These are phyloP conservation scores for Geotrichum phurueaensis DNA, from an alignment of 1,139 yeast genomes.

Conservation along the genomic window DNA sequence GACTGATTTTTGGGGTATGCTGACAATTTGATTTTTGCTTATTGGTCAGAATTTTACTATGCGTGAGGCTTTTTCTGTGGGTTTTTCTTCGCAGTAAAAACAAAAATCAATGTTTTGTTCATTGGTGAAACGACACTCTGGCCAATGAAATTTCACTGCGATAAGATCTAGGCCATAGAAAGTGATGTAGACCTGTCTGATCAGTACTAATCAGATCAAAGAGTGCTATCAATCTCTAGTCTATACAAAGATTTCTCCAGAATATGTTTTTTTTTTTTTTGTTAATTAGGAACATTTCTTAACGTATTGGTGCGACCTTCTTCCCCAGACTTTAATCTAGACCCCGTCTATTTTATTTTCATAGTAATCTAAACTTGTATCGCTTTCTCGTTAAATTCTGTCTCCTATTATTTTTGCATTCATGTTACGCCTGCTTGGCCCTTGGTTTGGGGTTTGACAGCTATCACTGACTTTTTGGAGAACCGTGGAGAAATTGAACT, in stretches of 20 bases:
- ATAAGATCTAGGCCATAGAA: not conserved
- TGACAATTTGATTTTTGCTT: not conserved
- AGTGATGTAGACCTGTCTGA: not conserved
- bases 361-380: no score
- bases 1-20: not conserved
- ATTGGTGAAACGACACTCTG: not conserved
- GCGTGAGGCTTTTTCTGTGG: not conserved
- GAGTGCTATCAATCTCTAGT: not conserved
- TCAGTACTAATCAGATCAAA: not conserved
- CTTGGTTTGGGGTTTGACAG: no score
- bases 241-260: not conserved
- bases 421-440: no score
- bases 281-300: not conserved
- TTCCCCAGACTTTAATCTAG: not conserved
- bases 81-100: not conserved
- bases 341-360: not conserved
- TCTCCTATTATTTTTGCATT: no score
- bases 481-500: no score
- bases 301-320: not conserved
- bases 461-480: no score
- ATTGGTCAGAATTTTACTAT: not conserved
- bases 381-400: no score
- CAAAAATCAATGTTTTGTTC: not conserved
- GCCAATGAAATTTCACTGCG: not conserved
- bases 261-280: no score